Base-by-base conservation (phyloP, 73 alveolate genomes). In the Paramecium biaurelia region DNA sequence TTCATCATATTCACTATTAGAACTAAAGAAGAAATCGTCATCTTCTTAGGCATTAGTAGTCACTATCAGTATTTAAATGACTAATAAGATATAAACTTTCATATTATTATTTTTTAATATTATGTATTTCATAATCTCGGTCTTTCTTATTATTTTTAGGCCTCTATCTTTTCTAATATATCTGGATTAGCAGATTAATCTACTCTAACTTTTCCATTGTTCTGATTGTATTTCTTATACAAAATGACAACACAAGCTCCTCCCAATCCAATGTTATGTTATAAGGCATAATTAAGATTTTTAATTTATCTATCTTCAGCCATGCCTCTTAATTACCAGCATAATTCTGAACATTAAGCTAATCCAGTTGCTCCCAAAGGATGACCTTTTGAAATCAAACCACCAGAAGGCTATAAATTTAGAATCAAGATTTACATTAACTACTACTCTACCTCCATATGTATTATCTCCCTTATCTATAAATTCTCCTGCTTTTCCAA, bases 291-390 rank as follows among this genome's bases (percentile, higher is more conserved):
- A 57, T 92, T 87, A 43, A 96, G 96, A 89, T 95, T 96, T 57
- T 86, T 70, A 58, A 96, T 98, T 89, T 96, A 92, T 94, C 98
- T 95, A 92, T 93, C 93, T 53, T 94, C 97, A 47, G 99, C 99
- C 97, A 92, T 93, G 4, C 95, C 96, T 89, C 98, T 93, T 20
- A 96, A 70, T 85, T 96, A 93, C 99, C 99, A 96, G 95, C 98
- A 95, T 21, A 96, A 92, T 74, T 96, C 99, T 24, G 99, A 88
- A 84, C 96, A 95, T 89, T 96, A 93, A 15, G 99, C 99, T 32
- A 96, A 92, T 28, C 98, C 99, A 32, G 99, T 95, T n/a, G 98
- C 98, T 21, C 98, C 99, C 5, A 96, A 88, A 1, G 98, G 99
- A 84, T 96, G 98, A 20, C 98, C 99, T 84, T 96, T 96, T 0